A percentile compares a stretch with the other conserved stretches of the same genome.
phyloP scores from a whole-genome alignment of 163 green algal genomes.

The Scenedesmus sp. region DNA sequence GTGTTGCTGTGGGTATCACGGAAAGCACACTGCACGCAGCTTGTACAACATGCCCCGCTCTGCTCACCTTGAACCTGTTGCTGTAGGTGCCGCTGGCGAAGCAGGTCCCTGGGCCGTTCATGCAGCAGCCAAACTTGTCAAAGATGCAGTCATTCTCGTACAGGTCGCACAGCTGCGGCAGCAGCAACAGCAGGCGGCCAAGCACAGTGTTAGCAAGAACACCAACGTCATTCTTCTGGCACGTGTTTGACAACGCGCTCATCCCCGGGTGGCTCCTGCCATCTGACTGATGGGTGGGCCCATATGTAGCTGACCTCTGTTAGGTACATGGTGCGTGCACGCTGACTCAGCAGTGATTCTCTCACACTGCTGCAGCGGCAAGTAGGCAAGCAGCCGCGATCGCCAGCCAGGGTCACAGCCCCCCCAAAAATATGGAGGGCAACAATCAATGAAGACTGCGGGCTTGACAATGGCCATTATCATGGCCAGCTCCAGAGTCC shows the following conservation, averaged over 20 bases:
- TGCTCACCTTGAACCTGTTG: conserved; percentile 91
- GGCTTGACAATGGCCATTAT: no score
- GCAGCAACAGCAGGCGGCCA: conserved; percentile 73
- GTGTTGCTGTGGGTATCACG: conserved; percentile 53
- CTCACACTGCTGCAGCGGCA: neutral
- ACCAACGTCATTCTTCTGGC: no score
- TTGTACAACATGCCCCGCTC: no score
- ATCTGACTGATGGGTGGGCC: no score
- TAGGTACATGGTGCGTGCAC: no score
- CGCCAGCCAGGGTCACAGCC: no score
- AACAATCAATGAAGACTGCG: no score
- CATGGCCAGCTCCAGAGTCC: no score
- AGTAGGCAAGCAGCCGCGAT: neutral
- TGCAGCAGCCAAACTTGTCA: conserved; percentile 98
- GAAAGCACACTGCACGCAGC: no score
- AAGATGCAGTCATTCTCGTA: conserved; percentile 99
- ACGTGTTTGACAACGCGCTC: neutral
- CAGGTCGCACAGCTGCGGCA: conserved; percentile 92
- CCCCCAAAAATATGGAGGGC: no score
- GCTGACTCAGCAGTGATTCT: neutral
- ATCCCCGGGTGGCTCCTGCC: no score
- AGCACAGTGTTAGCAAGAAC: neutral
- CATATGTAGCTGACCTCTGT: no score
- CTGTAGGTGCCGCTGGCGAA: conserved; percentile 97
- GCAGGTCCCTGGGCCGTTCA: conserved; percentile 83